These are phyloP conservation scores for Nakazawaea populi DNA, from an alignment of 805 yeast species.

Conservation along the genomic window DNA sequence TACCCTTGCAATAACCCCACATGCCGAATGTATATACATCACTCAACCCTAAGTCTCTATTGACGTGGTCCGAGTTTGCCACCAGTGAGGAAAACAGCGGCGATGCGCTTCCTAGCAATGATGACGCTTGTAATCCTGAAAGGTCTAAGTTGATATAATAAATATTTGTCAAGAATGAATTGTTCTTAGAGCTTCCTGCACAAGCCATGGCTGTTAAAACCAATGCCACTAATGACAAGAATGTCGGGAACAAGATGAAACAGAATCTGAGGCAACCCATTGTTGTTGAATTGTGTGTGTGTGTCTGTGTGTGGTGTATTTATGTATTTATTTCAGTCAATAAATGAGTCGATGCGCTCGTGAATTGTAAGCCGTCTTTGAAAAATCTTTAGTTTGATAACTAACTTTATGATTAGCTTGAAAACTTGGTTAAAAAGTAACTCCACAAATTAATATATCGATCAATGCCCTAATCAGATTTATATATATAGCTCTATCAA, in stretches of 20 bases:
- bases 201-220: conserved; percentile 44
- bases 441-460: too few species aligned
- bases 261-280: conserved; percentile 22
- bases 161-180: conserved; percentile 34
- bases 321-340: too few species aligned
- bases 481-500: too few species aligned
- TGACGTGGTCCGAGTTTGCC: background rate
- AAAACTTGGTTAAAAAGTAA: too few species aligned
- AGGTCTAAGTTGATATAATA: conserved; percentile 45
- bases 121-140: conserved; percentile 21
- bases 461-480: too few species aligned
- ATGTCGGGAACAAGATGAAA: conserved; percentile 20
- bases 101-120: conserved; percentile 12
- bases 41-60: conserved; percentile 31
- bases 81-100: background rate
- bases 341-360: too few species aligned
- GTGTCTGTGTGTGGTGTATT: too few species aligned
- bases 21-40: conserved; percentile 49
- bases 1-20: conserved; percentile 61
- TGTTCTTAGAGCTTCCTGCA: conserved; percentile 42
- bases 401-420: too few species aligned
- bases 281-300: background rate
- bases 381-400: too few species aligned
- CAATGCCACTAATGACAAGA: conserved; percentile 35
- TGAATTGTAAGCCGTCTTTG: too few species aligned